Evolutionary conservation across 352 stramenopile genomes (phyloP), one percentile per base, ranked within the genome.

Genomic region (Phytopythium mirpurense): DNA sequence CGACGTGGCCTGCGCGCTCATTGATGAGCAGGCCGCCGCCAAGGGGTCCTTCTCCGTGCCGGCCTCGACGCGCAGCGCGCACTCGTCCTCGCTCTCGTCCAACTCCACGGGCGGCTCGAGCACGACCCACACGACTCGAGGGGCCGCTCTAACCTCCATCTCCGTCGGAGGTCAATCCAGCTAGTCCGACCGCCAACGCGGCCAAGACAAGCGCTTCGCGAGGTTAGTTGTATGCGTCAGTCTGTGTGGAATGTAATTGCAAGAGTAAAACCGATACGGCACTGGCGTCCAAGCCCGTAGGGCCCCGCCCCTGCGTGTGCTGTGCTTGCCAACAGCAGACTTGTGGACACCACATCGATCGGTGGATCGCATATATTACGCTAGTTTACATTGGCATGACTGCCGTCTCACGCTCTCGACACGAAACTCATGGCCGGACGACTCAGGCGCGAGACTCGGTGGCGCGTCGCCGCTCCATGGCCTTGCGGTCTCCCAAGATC

Each of bases 391-490:
- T 12, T 26, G 2, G 16, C n/a, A n/a, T n/a, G n/a, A n/a, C n/a
- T 23, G 16, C 21, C 16, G 15, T 3, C 23, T 11, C 18, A 23
- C 35, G 36, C 36, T 12, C 36, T 42, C 36, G 36, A 42, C 36
- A 42, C 23, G 9, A 18, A 31, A 11, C 2, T 11, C 2, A 18
- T 27, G 19, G 2, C 5, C 9, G 12, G 11, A 19, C 3, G 14
- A 5, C 9, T 21, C 9, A 48, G 26, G 42, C n/a, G 2, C 19
- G 31, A 18, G 46, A 72, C 46, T 56, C 67, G 19, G 54, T 73
- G 2, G 67, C 59, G 27, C 70, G 65, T 4, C 70, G 67, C 61
- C 72, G 65, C 54, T 81, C 70, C 57, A 81, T 69, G 23, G 70
- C 58, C 43, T 81, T 81, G 29, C 27, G 34, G 14, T 50, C 56